Evolutionary conservation across 345 rosid species (phyloP), one percentile per base, ranked within the genome.

Genomic region (Hibiscus tridactylites): DNA sequence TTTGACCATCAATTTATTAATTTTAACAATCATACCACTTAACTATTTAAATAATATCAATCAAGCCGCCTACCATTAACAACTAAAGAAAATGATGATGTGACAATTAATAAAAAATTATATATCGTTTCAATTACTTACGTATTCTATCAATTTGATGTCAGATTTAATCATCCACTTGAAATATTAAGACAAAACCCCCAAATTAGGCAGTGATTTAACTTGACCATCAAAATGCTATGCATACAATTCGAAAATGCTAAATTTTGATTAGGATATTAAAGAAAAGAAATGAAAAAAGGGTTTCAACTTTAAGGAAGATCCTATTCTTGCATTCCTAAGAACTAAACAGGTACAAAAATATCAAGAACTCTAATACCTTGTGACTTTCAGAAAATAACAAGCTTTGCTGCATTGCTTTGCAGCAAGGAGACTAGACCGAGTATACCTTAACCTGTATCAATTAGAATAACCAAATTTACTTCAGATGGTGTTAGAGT

Each of bases 311-410:
- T 58, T 52, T 49, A 50, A 47, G 19, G 5, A 4, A 37, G 64
- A 26, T 37, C 73, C 54, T 33, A 56, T 26, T 65, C 53, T 42
- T 42, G 33, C 52, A 65, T 19, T 5, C 31, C 54, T 44, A 44
- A 65, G 54, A 24, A 26, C 54, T 65, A 65, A 65, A 65, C 54
- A 21, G 12, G 9, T 1, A 37, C 5, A n/a, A 0, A 11, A 11
- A 21, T 21, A 24, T 2, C 58, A 59, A 17, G 46, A 54, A 4
- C 19, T 50, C 26, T 68, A 61, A 50, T 79, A 90, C 96, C 96
- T 88, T 88, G 53, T 90, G 96, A 80, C 93, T 85, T 81, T 90
- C 91, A 49, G 92, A 86, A 84, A 92, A 90, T 59, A 90, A 87
- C 83, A 92, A 72, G 80, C 93, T 88, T 80, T 90, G 93, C 78